phyloP scores from a whole-genome alignment of 495 filamentous ascomycete species.

The Friedmanniomyces simplex region DNA sequence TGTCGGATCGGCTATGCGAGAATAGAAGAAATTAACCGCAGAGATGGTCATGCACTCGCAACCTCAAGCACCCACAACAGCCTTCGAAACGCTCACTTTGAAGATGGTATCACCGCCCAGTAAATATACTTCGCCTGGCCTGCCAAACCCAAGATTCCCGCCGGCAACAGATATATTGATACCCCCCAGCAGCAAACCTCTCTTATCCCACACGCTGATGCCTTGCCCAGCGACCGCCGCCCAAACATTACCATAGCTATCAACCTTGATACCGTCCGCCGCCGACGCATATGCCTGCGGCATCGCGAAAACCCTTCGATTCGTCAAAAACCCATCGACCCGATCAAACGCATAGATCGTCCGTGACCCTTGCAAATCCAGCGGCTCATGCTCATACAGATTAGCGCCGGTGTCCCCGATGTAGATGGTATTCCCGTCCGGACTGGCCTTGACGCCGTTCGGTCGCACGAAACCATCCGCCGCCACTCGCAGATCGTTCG shows the following conservation, averaged over 20 bases:
- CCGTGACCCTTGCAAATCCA: not conserved
- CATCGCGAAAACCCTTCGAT: slow-evolving; percentile 2
- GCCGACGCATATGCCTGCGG: not conserved
- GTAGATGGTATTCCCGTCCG: slow-evolving; percentile 6
- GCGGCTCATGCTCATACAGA: not conserved
- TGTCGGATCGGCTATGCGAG: no score
- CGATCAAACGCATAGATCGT: slow-evolving; percentile 9
- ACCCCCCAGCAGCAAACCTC: not conserved
- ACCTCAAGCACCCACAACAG: not conserved
- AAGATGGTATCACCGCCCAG: not conserved
- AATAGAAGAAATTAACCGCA: no score
- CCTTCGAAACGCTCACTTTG: not conserved
- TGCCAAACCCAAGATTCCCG: slow-evolving; percentile 1
- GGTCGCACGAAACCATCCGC: not conserved
- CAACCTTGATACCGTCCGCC: slow-evolving; percentile 3
- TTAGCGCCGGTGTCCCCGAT: slow-evolving; percentile 2
- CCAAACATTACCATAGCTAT: slow-evolving; percentile 3
- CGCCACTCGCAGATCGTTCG: not conserved
- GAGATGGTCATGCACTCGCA: no score
- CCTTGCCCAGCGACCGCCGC: not conserved
- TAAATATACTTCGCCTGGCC: not conserved
- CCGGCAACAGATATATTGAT: not conserved
- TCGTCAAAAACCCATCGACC: not conserved
- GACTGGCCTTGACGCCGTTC: slow-evolving; percentile 2
- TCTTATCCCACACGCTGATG: not conserved